phyloP scores from a whole-genome alignment of 306 rosid species.

The Cotoneaster glaucophyllus region DNA sequence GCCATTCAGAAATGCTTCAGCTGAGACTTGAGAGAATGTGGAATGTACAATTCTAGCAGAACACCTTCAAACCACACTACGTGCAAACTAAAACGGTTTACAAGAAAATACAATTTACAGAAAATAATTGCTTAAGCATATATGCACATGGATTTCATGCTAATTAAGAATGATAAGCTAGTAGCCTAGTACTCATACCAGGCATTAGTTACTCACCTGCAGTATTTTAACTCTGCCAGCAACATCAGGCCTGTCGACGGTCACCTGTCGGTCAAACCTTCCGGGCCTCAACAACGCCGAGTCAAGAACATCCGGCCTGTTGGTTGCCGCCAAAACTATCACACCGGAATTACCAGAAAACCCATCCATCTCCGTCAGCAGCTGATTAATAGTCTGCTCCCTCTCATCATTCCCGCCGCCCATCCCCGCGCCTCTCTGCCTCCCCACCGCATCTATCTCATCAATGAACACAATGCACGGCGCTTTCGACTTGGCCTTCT shows the following conservation, averaged over 20 bases:
- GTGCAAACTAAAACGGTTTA: background rate
- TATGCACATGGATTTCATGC: background rate
- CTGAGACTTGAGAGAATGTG: background rate
- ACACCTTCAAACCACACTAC: background rate
- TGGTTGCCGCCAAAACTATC: constrained; percentile 94
- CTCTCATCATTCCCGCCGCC: constrained; percentile 99
- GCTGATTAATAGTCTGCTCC: constrained; percentile 97
- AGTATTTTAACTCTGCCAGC: constrained; percentile 95
- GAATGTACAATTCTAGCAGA: background rate
- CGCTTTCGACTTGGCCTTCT: constrained; percentile 95
- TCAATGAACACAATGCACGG: constrained; percentile 98
- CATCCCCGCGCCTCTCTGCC: constrained; percentile 99
- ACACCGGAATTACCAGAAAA: constrained; percentile 96
- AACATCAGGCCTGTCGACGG: constrained; percentile 97
- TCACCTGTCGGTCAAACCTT: constrained; percentile 90
- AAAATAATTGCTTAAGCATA: background rate
- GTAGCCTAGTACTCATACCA: no score
- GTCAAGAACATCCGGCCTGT: constrained; percentile 94
- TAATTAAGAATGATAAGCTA: background rate
- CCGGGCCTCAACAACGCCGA: constrained; percentile 87
- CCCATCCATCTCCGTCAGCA: constrained; percentile 98
- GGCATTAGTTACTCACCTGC: constrained; percentile 43
- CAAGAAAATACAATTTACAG: background rate
- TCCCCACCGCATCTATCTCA: constrained; percentile 94
- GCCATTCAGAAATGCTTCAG: background rate